phyloP scores from a whole-genome alignment of 2,329 filamentous ascomycete genomes.

The Lasiodiplodia hormozganensis region DNA sequence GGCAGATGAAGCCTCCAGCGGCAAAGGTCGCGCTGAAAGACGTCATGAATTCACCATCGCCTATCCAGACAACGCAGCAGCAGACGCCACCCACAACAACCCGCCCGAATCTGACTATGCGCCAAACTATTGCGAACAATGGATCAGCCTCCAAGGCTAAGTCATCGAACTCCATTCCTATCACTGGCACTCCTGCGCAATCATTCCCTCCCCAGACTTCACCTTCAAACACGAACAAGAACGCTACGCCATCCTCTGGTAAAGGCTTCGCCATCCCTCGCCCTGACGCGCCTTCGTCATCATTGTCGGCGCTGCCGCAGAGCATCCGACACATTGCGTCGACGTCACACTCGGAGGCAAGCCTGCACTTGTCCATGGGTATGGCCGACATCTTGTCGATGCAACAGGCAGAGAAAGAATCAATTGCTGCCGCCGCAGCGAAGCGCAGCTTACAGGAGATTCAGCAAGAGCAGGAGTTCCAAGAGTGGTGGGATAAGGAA shows the following conservation, averaged over 20 bases:
- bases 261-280: constrained; percentile 25
- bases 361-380: constrained; percentile 72
- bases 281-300: constrained; percentile 36
- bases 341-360: constrained; percentile 66
- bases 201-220: constrained; percentile 31
- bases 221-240: constrained; percentile 20
- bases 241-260: constrained; percentile 8
- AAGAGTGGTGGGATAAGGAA: constrained; percentile 95
- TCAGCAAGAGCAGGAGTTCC: constrained; percentile 94
- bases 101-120: constrained; percentile 63
- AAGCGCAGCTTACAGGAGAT: constrained; percentile 94
- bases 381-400: constrained; percentile 82
- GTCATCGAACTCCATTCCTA: constrained; percentile 31
- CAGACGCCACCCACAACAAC: constrained; percentile 43
- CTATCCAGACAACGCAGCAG: constrained; percentile 38
- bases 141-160: constrained; percentile 38
- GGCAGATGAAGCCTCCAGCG: constrained; percentile 66
- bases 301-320: constrained; percentile 46
- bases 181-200: constrained; percentile 38
- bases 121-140: constrained; percentile 61
- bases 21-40: constrained; percentile 58
- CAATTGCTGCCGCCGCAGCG: constrained; percentile 80
- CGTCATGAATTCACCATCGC: constrained; percentile 44
- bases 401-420: constrained; percentile 83
- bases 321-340: constrained; percentile 57